Base-by-base conservation (phyloP, 306 rosid species). In the Cucumis melo region DNA sequence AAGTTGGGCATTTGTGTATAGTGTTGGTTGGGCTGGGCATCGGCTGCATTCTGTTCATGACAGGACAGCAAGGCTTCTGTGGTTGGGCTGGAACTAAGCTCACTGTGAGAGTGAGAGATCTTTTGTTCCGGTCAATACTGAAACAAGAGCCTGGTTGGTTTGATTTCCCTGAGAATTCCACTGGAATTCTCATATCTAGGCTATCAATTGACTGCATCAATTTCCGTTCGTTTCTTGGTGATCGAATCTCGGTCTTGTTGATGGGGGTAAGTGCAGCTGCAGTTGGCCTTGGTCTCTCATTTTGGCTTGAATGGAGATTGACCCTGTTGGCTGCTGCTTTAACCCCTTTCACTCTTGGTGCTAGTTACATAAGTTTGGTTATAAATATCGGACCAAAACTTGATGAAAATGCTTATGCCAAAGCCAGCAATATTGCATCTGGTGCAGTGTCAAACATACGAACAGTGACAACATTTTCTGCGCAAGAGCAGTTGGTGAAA, bases 81-180 rank as follows among this genome's bases (percentile, higher is more conserved):
- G 93, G 98, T 29, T 87, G 88, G 96, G 98, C 97, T 11, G 96
- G 98, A 80, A 83, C 96, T 81, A 91, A 88, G 83, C 89, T 94
- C 36, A 94, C 98, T 66, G 79, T 78, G 75, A 87, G 93, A 57
- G 96, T 93, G 74, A 90, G 98, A 85, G 80, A 83, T 79, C 88
- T 88, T 77, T 80, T 93, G 74, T 88, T 91, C 78, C 84, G 84
- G 74, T 91, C 98, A 39, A 87, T 93, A 53, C 85, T 91, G 20
- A 91, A 78, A 84, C 98, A 93, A 85, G 98, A 93, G 82, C 96
- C 97, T 1, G 97, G 96, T 23, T 93, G 96, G 98, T 93, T 91
- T 87, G 97, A 91, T 84, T 89, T 86, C 62, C 91, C 89, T 5
- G 89, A 91, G 79, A 91, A 94, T 78, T 90, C 98, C 32, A 86